Percentiles rank a stretch among this genome's conserved stretches.
Conservation (phyloP, 75 land plant genomes). For the Cupressus sempervirens region DNA sequence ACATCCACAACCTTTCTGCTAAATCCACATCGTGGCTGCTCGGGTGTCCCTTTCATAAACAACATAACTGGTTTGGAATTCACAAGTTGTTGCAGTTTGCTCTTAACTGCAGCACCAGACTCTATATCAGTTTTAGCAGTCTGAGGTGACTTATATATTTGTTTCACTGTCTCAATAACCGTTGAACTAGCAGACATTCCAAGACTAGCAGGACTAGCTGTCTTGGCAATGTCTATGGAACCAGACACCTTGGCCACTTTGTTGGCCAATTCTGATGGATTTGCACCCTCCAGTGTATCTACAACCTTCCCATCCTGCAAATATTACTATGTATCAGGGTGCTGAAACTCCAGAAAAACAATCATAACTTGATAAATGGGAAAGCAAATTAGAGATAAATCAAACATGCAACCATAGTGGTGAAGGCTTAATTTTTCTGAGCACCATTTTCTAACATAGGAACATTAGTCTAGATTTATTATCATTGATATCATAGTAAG, state of each 20-base stretch:
- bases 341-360: background rate
- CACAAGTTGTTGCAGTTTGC: conserved; percentile 48
- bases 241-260: conserved; percentile 86
- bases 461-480: background rate
- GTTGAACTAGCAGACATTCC: conserved; percentile 65
- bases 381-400: background rate
- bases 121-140: conserved; percentile 9
- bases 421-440: background rate
- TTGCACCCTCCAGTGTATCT: conserved; percentile 89
- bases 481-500: background rate
- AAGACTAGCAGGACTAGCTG: conserved; percentile 79
- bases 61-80: conserved; percentile 64
- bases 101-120: conserved; percentile 27
- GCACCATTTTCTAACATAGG: background rate
- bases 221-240: conserved; percentile 22
- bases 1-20: conserved; percentile 74
- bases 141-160: conserved; percentile 34
- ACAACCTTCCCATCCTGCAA: conserved; percentile 79
- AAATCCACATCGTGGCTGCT: conserved; percentile 78
- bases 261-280: conserved; percentile 84
- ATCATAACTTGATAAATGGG: background rate
- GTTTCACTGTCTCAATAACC: conserved; percentile 52
- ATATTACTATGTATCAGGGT: conserved; percentile 12
- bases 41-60: conserved; percentile 90
- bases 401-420: background rate